These are phyloP conservation scores for Solanum neorickii DNA, from an alignment of 257 asterid genomes.

Conservation along the genomic window DNA sequence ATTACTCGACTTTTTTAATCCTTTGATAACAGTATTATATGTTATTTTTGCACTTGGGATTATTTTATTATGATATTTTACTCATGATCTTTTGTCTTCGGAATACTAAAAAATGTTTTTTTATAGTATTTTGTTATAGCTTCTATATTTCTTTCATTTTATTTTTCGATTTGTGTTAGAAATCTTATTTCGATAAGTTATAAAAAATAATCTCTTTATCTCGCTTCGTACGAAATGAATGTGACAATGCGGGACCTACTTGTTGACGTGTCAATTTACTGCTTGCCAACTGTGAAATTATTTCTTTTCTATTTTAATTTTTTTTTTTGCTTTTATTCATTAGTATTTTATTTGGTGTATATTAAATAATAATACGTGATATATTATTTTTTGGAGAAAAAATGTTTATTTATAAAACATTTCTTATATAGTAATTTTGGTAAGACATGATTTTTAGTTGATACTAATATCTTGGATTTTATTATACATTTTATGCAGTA, in stretches of 20 bases:
- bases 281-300: background rate
- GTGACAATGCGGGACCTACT: slow-evolving; percentile 33
- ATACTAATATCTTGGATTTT: background rate
- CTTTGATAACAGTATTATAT: fast-evolving
- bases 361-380: background rate
- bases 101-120: background rate
- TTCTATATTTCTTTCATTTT: background rate
- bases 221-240: background rate
- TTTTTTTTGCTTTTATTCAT: background rate
- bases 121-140: background rate
- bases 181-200: fast-evolving
- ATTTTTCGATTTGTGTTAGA: background rate
- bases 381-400: no score
- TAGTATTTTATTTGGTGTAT: no score
- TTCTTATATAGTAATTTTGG: background rate
- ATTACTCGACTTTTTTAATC: no score
- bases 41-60: background rate
- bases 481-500: background rate
- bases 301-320: background rate
- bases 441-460: background rate
- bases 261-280: slow-evolving; percentile 38
- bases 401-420: no score
- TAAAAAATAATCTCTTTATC: no score
- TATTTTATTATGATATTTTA: background rate
- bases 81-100: background rate